Evolutionary conservation across 1,284 basidiomycete genomes (phyloP), one percentile per base, ranked within the genome.

Genomic region (Irpex sp.): DNA sequence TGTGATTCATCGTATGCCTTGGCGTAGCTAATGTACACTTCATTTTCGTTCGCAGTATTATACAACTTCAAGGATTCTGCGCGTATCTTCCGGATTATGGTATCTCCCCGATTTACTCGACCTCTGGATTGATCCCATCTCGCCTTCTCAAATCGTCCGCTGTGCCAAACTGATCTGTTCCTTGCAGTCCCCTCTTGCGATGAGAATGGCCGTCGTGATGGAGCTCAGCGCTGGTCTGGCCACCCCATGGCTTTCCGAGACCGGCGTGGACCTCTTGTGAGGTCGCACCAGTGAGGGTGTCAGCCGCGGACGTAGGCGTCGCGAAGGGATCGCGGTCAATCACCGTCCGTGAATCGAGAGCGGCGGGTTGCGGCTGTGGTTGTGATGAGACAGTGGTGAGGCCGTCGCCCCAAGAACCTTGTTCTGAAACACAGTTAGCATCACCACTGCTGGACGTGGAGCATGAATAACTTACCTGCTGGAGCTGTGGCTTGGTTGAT

Each of bases 191-290:
- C 47, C 72, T 67, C 67, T 77, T 76, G 31, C 75, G 70, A 21
- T 73, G 70, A 19, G 58, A 17, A 57, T 69, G 52, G 2, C 76
- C 76, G 58, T 76, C 73, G 60, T 76, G 74, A 64, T 72, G 74
- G 36, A 70, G 17, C 70, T 78, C 76, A 21, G 68, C 62, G 60
- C 74, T 75, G 48, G 70, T 72, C 73, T 71, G 66, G 13, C 75
- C 76, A 9, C 65, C 44, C n/a, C 67, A 68, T 15, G 77, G 77
- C 62, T 72, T 69, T 3, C 77, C 76, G 38, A 71, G 59, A 11
- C 73, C 71, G 26, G 47, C 48, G 65, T 77, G 64, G n/a, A 78
- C 73, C 65, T 75, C 74, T 58, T 69, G 58, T 13, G 76, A 77
- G 37, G 76, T 78, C 47, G 75, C 73, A 56, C 73, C 73, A 11